These are phyloP conservation scores for Apiotrichum gracile DNA, from an alignment of 1,284 basidiomycete species.

Conservation along the genomic window DNA sequence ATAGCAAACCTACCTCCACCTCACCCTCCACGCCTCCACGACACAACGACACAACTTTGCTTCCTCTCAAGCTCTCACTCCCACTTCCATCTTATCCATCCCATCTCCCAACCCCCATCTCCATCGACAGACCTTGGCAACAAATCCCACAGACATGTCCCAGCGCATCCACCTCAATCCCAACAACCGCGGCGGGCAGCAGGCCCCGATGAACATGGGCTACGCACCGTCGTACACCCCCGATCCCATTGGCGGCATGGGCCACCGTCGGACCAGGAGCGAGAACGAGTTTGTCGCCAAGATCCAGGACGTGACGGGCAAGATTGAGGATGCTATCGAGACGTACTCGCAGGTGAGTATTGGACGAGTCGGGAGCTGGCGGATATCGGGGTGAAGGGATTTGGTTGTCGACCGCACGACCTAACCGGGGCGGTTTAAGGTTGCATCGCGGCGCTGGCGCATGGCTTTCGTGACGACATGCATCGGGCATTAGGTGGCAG, in stretches of 20 bases:
- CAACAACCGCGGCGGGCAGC: constrained; percentile 35
- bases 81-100: constrained; percentile 27
- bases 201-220: constrained; percentile 26
- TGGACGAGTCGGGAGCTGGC: not conserved
- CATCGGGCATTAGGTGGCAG: too few species aligned
- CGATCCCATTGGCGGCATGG: constrained; percentile 46
- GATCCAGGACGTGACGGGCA: constrained; percentile 66
- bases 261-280: not conserved
- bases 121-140: not conserved
- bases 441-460: too few species aligned
- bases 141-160: constrained; percentile 11
- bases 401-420: too few species aligned
- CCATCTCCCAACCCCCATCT: constrained; percentile 19
- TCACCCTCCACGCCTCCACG: not conserved
- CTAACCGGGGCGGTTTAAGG: too few species aligned
- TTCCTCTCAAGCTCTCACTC: not conserved
- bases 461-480: too few species aligned
- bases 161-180: constrained; percentile 49
- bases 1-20: not conserved
- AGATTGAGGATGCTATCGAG: constrained; percentile 88
- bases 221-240: constrained; percentile 31
- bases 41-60: not conserved
- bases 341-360: constrained; percentile 66
- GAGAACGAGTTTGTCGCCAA: constrained; percentile 77
- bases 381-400: not conserved